Conservation (phyloP, 1,139 yeast genomes). For the Geotrichum europaeum region DNA sequence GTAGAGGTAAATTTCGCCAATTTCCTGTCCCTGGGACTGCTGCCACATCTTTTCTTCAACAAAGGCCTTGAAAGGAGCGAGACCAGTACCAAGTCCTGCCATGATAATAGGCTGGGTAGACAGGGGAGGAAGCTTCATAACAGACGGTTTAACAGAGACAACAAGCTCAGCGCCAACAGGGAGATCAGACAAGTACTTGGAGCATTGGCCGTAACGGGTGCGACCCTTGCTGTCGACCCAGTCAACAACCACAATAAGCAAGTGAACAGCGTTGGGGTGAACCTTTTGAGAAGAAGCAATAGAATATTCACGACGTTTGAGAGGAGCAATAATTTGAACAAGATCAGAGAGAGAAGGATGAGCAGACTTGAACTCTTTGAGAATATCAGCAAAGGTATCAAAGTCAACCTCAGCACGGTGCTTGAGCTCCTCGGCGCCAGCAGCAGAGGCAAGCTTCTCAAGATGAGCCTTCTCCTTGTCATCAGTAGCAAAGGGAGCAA, state of each 20-base stretch:
- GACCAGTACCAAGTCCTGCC: conserved; percentile 98
- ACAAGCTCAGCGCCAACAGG: conserved; percentile 78
- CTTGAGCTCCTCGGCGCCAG: conserved; percentile 83
- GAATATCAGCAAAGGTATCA: conserved; percentile 73
- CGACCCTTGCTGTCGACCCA: conserved; percentile 89
- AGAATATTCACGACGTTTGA: conserved; percentile 97
- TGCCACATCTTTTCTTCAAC: conserved; percentile 95
- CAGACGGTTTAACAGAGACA: conserved; percentile 94
- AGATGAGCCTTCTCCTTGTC: conserved; percentile 59
- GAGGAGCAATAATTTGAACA: conserved; percentile 67
- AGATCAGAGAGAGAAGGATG: conserved; percentile 72
- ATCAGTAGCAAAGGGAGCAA: conserved; percentile 68
- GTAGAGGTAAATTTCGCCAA: conserved; percentile 84
- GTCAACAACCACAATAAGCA: conserved; percentile 91
- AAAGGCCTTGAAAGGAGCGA: conserved; percentile 97
- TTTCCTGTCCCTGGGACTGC: conserved; percentile 76
- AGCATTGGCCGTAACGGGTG: conserved; percentile 88
- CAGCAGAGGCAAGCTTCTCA: conserved; percentile 61
- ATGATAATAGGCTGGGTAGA: conserved; percentile 86
- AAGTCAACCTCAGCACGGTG: conserved; percentile 80
- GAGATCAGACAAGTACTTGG: conserved; percentile 79
- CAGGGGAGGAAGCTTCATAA: conserved; percentile 88
- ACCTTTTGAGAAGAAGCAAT: conserved; percentile 93
- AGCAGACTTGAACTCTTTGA: conserved; percentile 75
- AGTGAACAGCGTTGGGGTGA: conserved; percentile 86